A percentile compares a stretch with the other conserved stretches of the same genome.
Conservation (phyloP, 202 grass and related monocot genomes). For the Saccharum hybrid region DNA sequence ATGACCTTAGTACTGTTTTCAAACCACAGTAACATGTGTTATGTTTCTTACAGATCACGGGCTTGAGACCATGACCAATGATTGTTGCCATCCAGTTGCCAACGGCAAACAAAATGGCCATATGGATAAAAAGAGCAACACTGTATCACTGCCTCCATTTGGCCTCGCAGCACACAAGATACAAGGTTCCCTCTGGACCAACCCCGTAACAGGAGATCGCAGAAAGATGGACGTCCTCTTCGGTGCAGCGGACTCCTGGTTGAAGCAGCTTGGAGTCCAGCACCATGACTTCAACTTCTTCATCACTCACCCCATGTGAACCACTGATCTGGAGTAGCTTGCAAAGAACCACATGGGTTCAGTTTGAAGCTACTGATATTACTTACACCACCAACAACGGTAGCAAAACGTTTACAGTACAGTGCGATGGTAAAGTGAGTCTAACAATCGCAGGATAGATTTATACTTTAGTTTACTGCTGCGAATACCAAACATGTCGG, state of each 20-base stretch:
- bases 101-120: conserved; percentile 48
- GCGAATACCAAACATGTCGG: conserved; percentile 47
- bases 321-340: conserved; percentile 34
- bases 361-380: conserved; percentile 20
- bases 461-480: conserved; percentile 50
- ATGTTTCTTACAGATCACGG: conserved; percentile 46
- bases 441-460: conserved; percentile 44
- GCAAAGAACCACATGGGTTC: conserved; percentile 32
- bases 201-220: conserved; percentile 63
- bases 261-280: conserved; percentile 68
- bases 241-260: conserved; percentile 70
- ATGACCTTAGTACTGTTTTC: conserved; percentile 29
- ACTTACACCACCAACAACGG: conserved; percentile 42
- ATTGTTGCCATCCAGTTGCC: conserved; percentile 20
- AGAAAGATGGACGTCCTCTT: conserved; percentile 57
- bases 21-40: neutral
- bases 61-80: conserved; percentile 39
- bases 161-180: conserved; percentile 72
- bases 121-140: conserved; percentile 46
- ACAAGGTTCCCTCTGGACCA: conserved; percentile 76
- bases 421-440: conserved; percentile 33
- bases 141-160: conserved; percentile 64
- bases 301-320: conserved; percentile 66
- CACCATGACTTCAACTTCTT: conserved; percentile 98
- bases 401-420: conserved; percentile 25